phyloP scores from a whole-genome alignment of 768 basidiomycete species.

The Collybia nuda region DNA sequence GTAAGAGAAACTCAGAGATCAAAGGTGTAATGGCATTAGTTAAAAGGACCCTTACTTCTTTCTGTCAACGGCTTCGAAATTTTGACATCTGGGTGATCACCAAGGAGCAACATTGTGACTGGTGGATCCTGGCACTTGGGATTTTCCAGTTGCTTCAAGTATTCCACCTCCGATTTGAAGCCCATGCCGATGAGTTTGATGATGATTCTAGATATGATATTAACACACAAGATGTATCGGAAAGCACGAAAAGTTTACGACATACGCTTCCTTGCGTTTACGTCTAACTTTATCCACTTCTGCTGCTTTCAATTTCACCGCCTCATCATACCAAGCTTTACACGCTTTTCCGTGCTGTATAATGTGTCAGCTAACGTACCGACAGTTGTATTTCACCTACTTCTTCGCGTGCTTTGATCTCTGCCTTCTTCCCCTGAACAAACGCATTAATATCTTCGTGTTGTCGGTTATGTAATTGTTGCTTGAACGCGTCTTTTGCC shows the following conservation, averaged over 20 bases:
- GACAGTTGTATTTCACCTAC: not conserved
- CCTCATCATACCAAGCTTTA: conserved; percentile 5
- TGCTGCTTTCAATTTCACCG: conserved; percentile 2
- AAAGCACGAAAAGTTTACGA: not conserved
- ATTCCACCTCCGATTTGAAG: conserved; percentile 8
- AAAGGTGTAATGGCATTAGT: not conserved
- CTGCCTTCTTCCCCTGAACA: conserved; percentile 12
- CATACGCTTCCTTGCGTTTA: conserved; percentile 12
- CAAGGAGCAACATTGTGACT: conserved; percentile 4
- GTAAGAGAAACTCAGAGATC: not conserved
- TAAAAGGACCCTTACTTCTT: conserved; percentile 9
- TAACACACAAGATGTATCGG: not conserved
- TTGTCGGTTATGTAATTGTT: conserved; percentile 7
- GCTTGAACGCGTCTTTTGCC: conserved; percentile 17
- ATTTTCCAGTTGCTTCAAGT: conserved; percentile 9
- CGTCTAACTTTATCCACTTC: conserved; percentile 13
- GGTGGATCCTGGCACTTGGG: not conserved
- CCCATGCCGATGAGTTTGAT: conserved; percentile 15
- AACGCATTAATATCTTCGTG: conserved; percentile 6
- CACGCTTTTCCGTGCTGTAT: conserved; percentile 8
- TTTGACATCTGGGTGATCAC: conserved; percentile 16
- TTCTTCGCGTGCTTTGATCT: conserved; percentile 8
- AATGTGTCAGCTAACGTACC: not conserved
- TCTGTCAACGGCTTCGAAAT: conserved; percentile 15
- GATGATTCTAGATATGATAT: conserved; percentile 1